Evolutionary conservation across 441 rosid genomes (phyloP), one percentile per base, ranked within the genome.

Genomic region (Jatropha multifida): DNA sequence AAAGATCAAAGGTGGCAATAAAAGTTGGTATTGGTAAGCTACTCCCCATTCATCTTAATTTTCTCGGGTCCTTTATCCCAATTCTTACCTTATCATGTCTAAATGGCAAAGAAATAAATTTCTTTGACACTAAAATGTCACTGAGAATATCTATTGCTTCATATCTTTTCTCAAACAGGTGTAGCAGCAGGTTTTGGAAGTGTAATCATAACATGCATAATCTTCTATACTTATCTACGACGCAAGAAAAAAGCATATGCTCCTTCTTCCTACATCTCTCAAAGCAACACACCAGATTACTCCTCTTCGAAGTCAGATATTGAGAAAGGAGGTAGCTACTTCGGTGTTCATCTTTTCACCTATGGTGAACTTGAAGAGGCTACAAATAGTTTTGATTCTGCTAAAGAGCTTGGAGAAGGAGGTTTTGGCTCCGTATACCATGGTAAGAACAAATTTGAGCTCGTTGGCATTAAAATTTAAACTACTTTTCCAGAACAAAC

Each of bases 371-470:
- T 95, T 13, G 88, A 86, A 81, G 86, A 81, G 82, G 98, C 97
- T 13, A 93, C 99, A 20, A 83, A 87, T 70, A 69, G 83, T 66
- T 95, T 95, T 74, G 88, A 88, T 76, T 68, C 87, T 13, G 59
- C 82, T 0, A 85, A 55, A 74, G 97, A 95, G 82, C 91, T 93
- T 54, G 99, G 88, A 51, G 92, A 92, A 79, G 99, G 97, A 65
- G 98, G 97, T 76, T 95, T 89, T 65, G 97, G 97, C 76, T 86
- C 92, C 26, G 99, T 96, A 11, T 96, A 90, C 55, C 81, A 83
- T 18, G 99, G 99, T 89, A 88, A 80, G 83, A 68, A n/a, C 26
- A 60, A 52, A 17, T 4, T 42, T 5, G 46, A 3, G 7, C 46
- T 3, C 1, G 2, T 42, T 8, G 9, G 9, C 6, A 42, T 42